These are phyloP conservation scores for Yamadazyma membranifaciens DNA, from an alignment of 1,139 yeast species.

Conservation along the genomic window DNA sequence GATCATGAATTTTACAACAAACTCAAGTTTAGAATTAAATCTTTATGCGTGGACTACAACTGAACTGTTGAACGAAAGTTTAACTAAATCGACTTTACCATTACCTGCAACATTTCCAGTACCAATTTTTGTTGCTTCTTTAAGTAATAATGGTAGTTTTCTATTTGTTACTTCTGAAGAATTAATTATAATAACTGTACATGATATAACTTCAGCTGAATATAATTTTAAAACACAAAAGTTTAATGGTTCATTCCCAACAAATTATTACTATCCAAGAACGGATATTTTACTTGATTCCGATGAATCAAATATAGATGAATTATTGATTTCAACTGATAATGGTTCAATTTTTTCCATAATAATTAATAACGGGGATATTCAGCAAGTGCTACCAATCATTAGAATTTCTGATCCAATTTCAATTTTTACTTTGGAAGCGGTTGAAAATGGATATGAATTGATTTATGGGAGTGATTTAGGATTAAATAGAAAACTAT, in stretches of 20 bases:
- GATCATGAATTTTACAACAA: conserved; percentile 34
- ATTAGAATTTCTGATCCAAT: conserved; percentile 30
- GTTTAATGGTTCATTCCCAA: conserved; percentile 35
- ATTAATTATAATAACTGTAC: conserved; percentile 34
- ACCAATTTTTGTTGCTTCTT: conserved; percentile 41
- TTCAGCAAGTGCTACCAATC: conserved; percentile 19
- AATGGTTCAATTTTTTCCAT: conserved; percentile 40
- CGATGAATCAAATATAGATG: conserved; percentile 23
- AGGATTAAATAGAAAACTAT: conserved; percentile 32
- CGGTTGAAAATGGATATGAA: conserved; percentile 16
- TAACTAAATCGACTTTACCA: conserved; percentile 28
- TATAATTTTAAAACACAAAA: conserved; percentile 27
- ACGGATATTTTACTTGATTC: conserved; percentile 14
- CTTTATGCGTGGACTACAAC: conserved; percentile 42
- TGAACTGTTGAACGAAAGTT: conserved; percentile 23
- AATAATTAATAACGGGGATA: conserved; percentile 15
- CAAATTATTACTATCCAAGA: conserved; percentile 30
- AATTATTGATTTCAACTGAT: conserved; percentile 40
- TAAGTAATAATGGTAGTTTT: conserved; percentile 32
- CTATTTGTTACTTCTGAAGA: conserved; percentile 31
- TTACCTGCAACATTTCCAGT: conserved; percentile 35
- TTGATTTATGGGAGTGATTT: conserved; percentile 33
- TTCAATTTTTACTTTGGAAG: conserved; percentile 32
- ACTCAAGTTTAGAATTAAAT: conserved; percentile 34
- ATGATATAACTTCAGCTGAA: conserved; percentile 48